These are phyloP conservation scores for Phaeotremella skinneri DNA, from an alignment of 768 basidiomycete species.

Conservation along the genomic window DNA sequence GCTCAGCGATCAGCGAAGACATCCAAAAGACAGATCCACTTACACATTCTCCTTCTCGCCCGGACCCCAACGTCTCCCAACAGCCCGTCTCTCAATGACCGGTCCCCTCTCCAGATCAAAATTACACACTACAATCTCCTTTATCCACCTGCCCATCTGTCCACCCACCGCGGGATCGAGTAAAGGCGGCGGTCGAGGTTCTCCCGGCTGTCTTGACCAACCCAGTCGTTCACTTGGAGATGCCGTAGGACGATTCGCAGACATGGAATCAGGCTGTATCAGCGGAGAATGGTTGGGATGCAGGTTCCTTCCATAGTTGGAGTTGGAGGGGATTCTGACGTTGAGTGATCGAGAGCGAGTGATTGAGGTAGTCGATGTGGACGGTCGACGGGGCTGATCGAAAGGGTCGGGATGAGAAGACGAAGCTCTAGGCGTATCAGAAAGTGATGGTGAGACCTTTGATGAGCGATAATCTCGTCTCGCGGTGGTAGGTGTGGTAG, in stretches of 20 bases:
- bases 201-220: slow-evolving; percentile 37
- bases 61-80: slow-evolving; percentile 63
- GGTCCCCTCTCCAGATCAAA: slow-evolving; percentile 89
- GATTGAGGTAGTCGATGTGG: neutral
- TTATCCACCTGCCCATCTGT: slow-evolving; percentile 47
- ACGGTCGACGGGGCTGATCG: slow-evolving; percentile 1
- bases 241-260: slow-evolving; percentile 8
- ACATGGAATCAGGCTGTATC: neutral
- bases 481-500: neutral
- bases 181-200: slow-evolving; percentile 42
- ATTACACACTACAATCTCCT: slow-evolving; percentile 56
- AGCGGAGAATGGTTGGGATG: neutral
- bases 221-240: slow-evolving; percentile 25
- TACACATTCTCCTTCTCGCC: slow-evolving; percentile 81
- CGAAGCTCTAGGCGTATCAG: neutral
- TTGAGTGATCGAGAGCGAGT: slow-evolving; percentile 25
- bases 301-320: neutral
- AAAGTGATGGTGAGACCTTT: neutral
- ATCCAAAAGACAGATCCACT: slow-evolving; percentile 39
- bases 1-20: neutral
- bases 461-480: neutral
- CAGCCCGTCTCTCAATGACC: slow-evolving; percentile 67
- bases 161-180: slow-evolving; percentile 11
- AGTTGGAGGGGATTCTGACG: slow-evolving; percentile 19
- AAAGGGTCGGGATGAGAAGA: neutral